Evolutionary conservation across 2,329 filamentous ascomycete genomes (phyloP).

Genomic region (Aspergillus sojae): DNA sequence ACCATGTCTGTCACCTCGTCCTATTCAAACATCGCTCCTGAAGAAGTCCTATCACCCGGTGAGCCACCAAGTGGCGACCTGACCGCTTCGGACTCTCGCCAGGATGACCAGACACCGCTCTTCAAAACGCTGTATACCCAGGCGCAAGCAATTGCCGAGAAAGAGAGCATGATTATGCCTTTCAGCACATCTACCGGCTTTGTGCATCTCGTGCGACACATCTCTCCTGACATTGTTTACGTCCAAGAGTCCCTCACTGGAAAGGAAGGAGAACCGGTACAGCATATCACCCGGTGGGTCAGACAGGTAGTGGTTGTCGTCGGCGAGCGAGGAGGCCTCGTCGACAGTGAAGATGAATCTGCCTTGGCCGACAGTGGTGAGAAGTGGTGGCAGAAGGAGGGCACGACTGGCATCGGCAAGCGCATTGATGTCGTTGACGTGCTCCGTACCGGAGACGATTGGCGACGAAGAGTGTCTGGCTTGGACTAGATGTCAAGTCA

Average conservation of each 20-base stretch:
- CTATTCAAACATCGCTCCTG: slow-evolving; percentile 80
- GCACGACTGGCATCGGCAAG: slow-evolving; percentile 82
- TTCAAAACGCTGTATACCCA: slow-evolving; percentile 82
- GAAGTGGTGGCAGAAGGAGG: slow-evolving; percentile 67
- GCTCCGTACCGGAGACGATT: slow-evolving; percentile 80
- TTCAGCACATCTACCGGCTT: slow-evolving; percentile 84
- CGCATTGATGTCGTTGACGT: slow-evolving; percentile 88
- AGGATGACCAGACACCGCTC: slow-evolving; percentile 55
- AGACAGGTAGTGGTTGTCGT: slow-evolving; percentile 63
- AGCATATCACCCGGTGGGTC: slow-evolving; percentile 66
- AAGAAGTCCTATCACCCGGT: slow-evolving; percentile 57
- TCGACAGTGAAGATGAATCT: slow-evolving; percentile 71
- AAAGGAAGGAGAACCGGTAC: slow-evolving; percentile 70
- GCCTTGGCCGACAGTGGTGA: slow-evolving; percentile 41
- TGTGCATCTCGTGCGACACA: slow-evolving; percentile 81
- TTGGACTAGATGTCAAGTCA: slow-evolving; percentile 44
- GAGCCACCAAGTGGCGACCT: slow-evolving; percentile 55
- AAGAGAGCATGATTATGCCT: slow-evolving; percentile 82
- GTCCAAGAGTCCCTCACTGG: slow-evolving; percentile 83
- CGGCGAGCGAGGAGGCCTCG: slow-evolving; percentile 69
- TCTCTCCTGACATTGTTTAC: slow-evolving; percentile 84
- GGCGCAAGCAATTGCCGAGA: slow-evolving; percentile 76
- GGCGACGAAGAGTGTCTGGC: slow-evolving; percentile 75
- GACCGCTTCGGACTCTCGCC: slow-evolving; percentile 34
- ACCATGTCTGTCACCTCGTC: slow-evolving; percentile 73